phyloP scores from a whole-genome alignment of 441 rosid species.

The Bocquillonia castaneifolia region DNA sequence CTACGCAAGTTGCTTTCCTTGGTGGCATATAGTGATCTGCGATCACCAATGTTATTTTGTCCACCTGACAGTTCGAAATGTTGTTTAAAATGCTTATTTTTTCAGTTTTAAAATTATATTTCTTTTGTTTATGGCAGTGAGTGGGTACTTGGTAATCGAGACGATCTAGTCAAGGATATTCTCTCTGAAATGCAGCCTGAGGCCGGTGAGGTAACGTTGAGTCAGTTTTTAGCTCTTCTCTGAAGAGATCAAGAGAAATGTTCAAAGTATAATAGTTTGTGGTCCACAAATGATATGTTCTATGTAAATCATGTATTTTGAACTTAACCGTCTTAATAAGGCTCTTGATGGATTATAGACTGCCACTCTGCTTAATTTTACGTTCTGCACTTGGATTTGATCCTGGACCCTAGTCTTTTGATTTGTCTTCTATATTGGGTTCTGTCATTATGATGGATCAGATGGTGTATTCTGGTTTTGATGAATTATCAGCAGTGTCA shows the following conservation, averaged over 20 bases:
- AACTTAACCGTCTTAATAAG: not conserved
- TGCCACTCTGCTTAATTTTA: not conserved
- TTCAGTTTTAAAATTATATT: not conserved
- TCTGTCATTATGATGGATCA: not conserved
- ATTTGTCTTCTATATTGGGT: not conserved
- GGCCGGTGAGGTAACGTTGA: slow-evolving; percentile 68
- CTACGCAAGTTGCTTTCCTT: not conserved
- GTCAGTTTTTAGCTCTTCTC: slow-evolving; percentile 12
- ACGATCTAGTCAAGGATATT: slow-evolving; percentile 90
- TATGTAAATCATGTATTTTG: not conserved
- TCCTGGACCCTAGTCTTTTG: not conserved
- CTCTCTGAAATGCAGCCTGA: slow-evolving; percentile 63
- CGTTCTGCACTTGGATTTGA: not conserved
- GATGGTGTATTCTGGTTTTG: no score
- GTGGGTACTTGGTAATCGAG: slow-evolving; percentile 94
- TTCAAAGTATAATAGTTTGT: not conserved
- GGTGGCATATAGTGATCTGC: not conserved
- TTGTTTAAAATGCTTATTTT: not conserved
- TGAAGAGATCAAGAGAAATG: not conserved
- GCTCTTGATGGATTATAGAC: not conserved
- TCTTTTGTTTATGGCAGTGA: slow-evolving; percentile 47
- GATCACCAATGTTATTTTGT: not conserved
- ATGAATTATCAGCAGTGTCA: slow-evolving; percentile 13
- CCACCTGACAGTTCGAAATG: not conserved
- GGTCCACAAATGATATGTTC: not conserved